A percentile compares a stretch with the other conserved stretches of the same genome.
Evolutionary conservation across 176 grass and related monocot species (phyloP).

Genomic region (Triticum urartu): DNA sequence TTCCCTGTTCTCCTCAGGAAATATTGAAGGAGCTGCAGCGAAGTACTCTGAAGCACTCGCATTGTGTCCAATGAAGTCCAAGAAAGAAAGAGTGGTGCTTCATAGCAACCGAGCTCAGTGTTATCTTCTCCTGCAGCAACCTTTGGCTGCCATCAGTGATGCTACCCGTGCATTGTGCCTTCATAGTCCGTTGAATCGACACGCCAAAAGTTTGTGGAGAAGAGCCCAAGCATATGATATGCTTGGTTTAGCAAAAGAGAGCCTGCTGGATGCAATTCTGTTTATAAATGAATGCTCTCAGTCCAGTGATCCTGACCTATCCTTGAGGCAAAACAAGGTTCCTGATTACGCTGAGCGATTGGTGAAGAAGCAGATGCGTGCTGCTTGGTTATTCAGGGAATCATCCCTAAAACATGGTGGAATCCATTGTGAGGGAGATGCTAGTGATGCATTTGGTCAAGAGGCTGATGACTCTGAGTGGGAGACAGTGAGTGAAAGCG

Average conservation of each 20-base stretch:
- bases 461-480: conserved; percentile 92
- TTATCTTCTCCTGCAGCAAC: conserved; percentile 95
- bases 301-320: conserved; percentile 82
- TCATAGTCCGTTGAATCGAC: conserved; percentile 81
- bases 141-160: conserved; percentile 85
- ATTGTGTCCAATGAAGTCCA: conserved; percentile 95
- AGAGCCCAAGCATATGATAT: conserved; percentile 99
- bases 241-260: conserved; percentile 95
- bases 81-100: conserved; percentile 97
- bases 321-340: conserved; percentile 92
- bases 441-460: conserved; percentile 75
- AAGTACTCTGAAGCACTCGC: conserved; percentile 97
- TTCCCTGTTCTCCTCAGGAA: conserved; percentile 92
- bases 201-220: conserved; percentile 97
- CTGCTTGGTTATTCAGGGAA: conserved; percentile 96
- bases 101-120: conserved; percentile 97
- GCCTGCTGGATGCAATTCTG: conserved; percentile 93
- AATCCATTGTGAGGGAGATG: conserved; percentile 64
- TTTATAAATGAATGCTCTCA: conserved; percentile 96
- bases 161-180: conserved; percentile 87
- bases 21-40: conserved; percentile 79
- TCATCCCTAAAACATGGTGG: conserved; percentile 86
- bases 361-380: conserved; percentile 97
- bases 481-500: conserved; percentile 91
- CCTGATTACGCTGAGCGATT: conserved; percentile 98